Base-by-base conservation (phyloP, 2,329 filamentous ascomycete genomes). In the Talaromyces sp. region DNA sequence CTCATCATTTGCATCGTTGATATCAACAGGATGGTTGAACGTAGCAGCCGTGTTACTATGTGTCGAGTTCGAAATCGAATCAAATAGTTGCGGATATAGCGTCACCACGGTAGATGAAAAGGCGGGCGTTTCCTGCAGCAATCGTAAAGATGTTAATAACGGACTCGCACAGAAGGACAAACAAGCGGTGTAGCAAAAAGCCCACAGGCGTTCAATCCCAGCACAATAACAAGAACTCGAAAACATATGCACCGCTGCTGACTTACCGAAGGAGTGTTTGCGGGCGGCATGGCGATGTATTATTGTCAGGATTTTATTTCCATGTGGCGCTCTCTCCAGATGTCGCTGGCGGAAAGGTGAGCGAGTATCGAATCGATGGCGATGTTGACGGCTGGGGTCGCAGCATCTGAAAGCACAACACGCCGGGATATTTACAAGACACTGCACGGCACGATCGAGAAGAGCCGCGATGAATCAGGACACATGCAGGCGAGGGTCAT, bases 51-150 rank as follows among this genome's bases (percentile, higher is more conserved):
- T 23, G 23, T 23, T 83, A 57, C 82, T 80, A 62, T 83, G 76
- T 47, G 81, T 78, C 55, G 82, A 78, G 66, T 78, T 81, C 66
- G 81, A 75, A 63, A 83, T 73, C 60, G 76, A 72, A 66, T 75
- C 77, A 62, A 81, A 73, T 61, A 79, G 78, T 59, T 79, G 80
- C 47, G 82, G 75, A 66, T 84, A 83, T 28, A 73, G 70, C 60
- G 63, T 70, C 8, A 33, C 34, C 23, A 56, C 30, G 33, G 71
- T 62, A 34, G 70, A 65, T 50, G 73, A 66, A 31, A 66, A 62
- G 51, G 63, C 42, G 54, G 68, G 69, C 23, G 70, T 72, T 61
- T 68, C 67, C 67, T 74, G 64, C 63, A 67, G 60, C 7, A 47
- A 56, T 18, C 59, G 42, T 23, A 40, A 44, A 61, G 61, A 64